A percentile compares a stretch with the other conserved stretches of the same genome.
These are phyloP conservation scores for Populus euphratica DNA, from an alignment of 345 rosid species.

Conservation along the genomic window DNA sequence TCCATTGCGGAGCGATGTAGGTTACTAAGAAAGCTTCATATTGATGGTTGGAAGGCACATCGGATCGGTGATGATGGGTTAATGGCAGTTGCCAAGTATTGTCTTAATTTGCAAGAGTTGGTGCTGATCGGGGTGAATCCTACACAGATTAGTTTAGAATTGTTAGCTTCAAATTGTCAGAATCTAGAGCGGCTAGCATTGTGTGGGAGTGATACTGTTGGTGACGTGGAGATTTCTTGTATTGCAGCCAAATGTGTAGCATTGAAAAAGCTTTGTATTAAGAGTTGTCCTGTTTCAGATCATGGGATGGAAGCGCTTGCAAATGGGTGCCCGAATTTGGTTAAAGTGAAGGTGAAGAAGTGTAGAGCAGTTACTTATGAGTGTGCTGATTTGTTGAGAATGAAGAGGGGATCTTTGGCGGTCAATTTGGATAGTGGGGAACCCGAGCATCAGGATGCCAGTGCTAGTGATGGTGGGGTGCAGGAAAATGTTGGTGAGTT, in stretches of 20 bases:
- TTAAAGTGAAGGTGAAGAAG: slow-evolving; percentile 79
- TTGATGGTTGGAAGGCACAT: slow-evolving; percentile 72
- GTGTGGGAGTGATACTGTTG: slow-evolving; percentile 72
- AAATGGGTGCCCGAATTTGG: slow-evolving; percentile 68
- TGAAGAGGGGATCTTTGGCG: slow-evolving; percentile 42
- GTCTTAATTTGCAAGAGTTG: slow-evolving; percentile 66
- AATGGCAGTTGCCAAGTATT: slow-evolving; percentile 48
- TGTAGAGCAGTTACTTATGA: slow-evolving; percentile 66
- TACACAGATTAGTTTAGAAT: slow-evolving; percentile 52
- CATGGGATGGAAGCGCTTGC: slow-evolving; percentile 70
- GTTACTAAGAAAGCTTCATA: slow-evolving; percentile 65
- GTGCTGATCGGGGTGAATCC: slow-evolving; percentile 70
- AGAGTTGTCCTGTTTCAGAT: slow-evolving; percentile 61
- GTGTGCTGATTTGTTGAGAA: slow-evolving; percentile 49
- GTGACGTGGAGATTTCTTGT: slow-evolving; percentile 58
- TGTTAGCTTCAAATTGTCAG: slow-evolving; percentile 56
- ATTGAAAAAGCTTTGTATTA: slow-evolving; percentile 70
- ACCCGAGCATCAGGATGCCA: slow-evolving; percentile 43
- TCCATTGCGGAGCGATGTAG: slow-evolving; percentile 55
- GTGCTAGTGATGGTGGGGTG: slow-evolving; percentile 50
- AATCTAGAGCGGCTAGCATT: slow-evolving; percentile 67
- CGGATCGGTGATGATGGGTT: slow-evolving; percentile 69
- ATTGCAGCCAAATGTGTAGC: slow-evolving; percentile 66
- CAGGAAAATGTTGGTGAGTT: slow-evolving; percentile 50
- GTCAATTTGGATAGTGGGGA: slow-evolving; percentile 63